Conservation (phyloP, 495 filamentous ascomycete species). For the Penicillium silybi region DNA sequence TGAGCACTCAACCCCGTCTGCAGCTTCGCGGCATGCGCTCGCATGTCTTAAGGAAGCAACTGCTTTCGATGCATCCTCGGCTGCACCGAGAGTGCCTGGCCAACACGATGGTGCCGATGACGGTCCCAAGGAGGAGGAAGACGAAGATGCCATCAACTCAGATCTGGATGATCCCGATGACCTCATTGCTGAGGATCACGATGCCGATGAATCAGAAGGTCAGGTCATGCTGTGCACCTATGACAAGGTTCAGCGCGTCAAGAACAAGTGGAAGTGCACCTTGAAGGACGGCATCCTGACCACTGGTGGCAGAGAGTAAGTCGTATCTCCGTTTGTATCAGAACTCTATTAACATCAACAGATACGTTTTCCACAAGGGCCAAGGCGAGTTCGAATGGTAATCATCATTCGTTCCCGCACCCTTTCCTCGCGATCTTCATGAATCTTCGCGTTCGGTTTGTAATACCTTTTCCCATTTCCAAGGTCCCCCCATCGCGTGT, state of each 20-base stretch:
- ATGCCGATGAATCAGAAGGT: slow-evolving; percentile 74
- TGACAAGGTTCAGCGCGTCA: slow-evolving; percentile 97
- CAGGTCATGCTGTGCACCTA: slow-evolving; percentile 98
- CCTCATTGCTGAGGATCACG: slow-evolving; percentile 64
- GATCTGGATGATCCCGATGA: slow-evolving; percentile 96
- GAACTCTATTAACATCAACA: slow-evolving; percentile 21
- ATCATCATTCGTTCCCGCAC: background rate
- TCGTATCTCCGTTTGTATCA: slow-evolving; percentile 6
- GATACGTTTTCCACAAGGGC: slow-evolving; percentile 96
- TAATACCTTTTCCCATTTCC: slow-evolving; percentile 11
- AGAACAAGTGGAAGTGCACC: slow-evolving; percentile 99
- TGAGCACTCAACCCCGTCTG: slow-evolving; percentile 30
- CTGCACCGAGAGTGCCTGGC: slow-evolving; percentile 8
- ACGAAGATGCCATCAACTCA: slow-evolving; percentile 97
- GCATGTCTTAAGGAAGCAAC: slow-evolving; percentile 1
- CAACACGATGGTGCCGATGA: slow-evolving; percentile 65
- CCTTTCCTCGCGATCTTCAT: background rate
- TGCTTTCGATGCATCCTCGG: background rate
- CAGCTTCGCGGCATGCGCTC: slow-evolving; percentile 9
- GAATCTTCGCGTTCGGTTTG: slow-evolving; percentile 12
- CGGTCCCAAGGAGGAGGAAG: slow-evolving; percentile 60
- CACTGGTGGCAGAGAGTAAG: slow-evolving; percentile 81
- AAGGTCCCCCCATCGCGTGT: background rate
- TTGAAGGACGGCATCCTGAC: slow-evolving; percentile 95
- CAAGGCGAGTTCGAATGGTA: slow-evolving; percentile 98